A percentile compares a stretch with the other conserved stretches of the same genome.
phyloP scores from a whole-genome alignment of 192 early-diverging fungal genomes.

The Entomortierella parvispora region DNA sequence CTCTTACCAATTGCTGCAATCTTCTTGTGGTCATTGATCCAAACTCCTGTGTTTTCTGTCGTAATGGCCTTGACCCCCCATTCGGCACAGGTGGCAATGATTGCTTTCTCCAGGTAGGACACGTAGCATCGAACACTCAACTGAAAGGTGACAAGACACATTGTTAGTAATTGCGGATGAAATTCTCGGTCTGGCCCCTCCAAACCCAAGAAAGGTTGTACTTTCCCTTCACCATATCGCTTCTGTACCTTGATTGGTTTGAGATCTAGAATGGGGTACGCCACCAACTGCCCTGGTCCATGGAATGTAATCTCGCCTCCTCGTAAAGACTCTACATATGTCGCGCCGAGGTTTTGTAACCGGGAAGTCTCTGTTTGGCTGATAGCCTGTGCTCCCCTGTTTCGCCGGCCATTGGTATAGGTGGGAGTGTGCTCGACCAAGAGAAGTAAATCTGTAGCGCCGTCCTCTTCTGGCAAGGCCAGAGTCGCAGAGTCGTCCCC shows the following conservation, averaged over 20 bases:
- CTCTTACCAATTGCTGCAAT: slow-evolving; percentile 89
- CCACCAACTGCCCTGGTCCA: slow-evolving; percentile 96
- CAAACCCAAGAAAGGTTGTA: no score
- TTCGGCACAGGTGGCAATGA: slow-evolving; percentile 77
- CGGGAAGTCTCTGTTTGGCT: slow-evolving; percentile 60
- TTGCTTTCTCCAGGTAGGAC: slow-evolving; percentile 74
- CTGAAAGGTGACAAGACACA: slow-evolving; percentile 15
- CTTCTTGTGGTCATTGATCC: slow-evolving; percentile 86
- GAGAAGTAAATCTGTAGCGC: slow-evolving; percentile 64
- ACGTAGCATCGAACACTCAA: slow-evolving; percentile 84
- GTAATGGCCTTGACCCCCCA: slow-evolving; percentile 74
- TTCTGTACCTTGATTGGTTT: slow-evolving; percentile 68
- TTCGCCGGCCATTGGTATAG: slow-evolving; percentile 90
- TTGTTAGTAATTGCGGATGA: no score
- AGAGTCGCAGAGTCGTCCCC: slow-evolving; percentile 1
- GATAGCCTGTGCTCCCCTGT: slow-evolving; percentile 61
- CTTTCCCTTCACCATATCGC: background rate
- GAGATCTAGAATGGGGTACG: slow-evolving; percentile 91
- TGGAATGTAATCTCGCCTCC: slow-evolving; percentile 98
- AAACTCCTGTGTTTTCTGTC: slow-evolving; percentile 89
- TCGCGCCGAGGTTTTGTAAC: slow-evolving; percentile 72
- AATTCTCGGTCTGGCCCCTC: no score
- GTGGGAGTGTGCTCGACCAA: slow-evolving; percentile 89
- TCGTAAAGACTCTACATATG: slow-evolving; percentile 79
- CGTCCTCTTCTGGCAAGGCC: slow-evolving; percentile 16